Evolutionary conservation across 1,284 basidiomycete genomes (phyloP), one percentile per base, ranked within the genome.

Genomic region (Leucoagaricus sp.): DNA sequence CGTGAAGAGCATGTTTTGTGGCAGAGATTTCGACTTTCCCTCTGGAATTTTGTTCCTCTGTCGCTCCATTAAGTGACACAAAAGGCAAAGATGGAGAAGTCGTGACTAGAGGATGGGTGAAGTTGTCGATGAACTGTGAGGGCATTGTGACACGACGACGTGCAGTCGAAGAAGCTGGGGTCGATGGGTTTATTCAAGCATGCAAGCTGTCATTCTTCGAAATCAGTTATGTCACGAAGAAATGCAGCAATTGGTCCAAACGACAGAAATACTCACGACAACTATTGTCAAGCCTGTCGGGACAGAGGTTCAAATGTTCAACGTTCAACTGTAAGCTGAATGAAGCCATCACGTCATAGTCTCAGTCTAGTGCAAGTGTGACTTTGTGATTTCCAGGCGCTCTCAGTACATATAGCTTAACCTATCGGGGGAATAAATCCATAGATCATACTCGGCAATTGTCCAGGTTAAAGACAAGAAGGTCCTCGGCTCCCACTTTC

Each of bases 381-480:
- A n/a, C n/a, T n/a, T n/a, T n/a, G n/a, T n/a, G n/a, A n/a, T n/a
- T n/a, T n/a, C n/a, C n/a, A n/a, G n/a, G n/a, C n/a, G n/a, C n/a
- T n/a, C n/a, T n/a, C n/a, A n/a, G n/a, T n/a, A n/a, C n/a, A 33
- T 33, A 7, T 19, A 42, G 41, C 17, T 42, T 13, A n/a, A 42
- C 13, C 41, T 19, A 21, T 38, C 36, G 6, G 13, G 3, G 23
- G 3, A 9, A 36, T 25, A 28, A 38, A 25, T 33, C 6, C 21
- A n/a, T n/a, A n/a, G 12, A 28, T 55, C 57, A 96, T 36, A 98
- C 95, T 74, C 96, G 85, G 76, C 95, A 98, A 71, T 98, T 98
- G 71, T 94, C 88, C 63, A 99, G 76, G 61, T 87, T 91, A 66
- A 97, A 89, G 57, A 96, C 87, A 62, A 98, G 74, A 49, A 98